Base-by-base conservation (phyloP, 495 filamentous ascomycete genomes). In the Daldinia concentrica region DNA sequence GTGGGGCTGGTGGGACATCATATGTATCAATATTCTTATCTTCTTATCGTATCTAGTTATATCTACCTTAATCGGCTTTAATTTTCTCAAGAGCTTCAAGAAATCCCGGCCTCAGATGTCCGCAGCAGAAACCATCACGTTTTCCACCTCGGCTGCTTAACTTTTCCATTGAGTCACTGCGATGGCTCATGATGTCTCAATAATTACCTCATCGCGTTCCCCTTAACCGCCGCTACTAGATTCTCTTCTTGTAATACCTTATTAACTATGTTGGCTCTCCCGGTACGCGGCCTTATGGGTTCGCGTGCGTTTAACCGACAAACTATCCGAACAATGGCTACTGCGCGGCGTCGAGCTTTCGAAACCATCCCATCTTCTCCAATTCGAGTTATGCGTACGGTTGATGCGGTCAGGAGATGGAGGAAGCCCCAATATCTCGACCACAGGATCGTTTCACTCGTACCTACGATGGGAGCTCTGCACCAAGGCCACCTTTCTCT, bases 401-500 rank as follows among this genome's bases (percentile, higher is more conserved):
- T 94, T 64, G 80, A 89, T 19, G 80, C 84, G 2, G 84, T 98
- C 37, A 93, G 94, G 54, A 78, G 87, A 73, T 88, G 90, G 81
- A 92, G 94, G 15, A 86, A 86, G 1, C 82, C 88, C 30, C 86
- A 95, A 32, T 82, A 90, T 48, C 83, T 89, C 57, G 84, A 89
- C 69, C 85, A 90, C 75, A 88, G 90, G 34, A 89, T 89, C 17
- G 89, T 99, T 55, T 93, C 91, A 50, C 87, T 99, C 9, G 93
- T 99, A 7, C 95, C 95, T 0, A 99, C 95, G 9, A 98, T 99
- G 95, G 95, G 95, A 41, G 95, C 95, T 15, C 86, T 99, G 0
- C 95, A 99, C 79, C 86, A 91, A 64, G 95, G 95, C 27, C 95
- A 99, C 78, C 80, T 98, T 34, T 91, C 92, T 12, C 84, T 98